Evolutionary conservation across 2,329 filamentous ascomycete genomes (phyloP), one percentile per base, ranked within the genome.

Genomic region (Fusarium poae): DNA sequence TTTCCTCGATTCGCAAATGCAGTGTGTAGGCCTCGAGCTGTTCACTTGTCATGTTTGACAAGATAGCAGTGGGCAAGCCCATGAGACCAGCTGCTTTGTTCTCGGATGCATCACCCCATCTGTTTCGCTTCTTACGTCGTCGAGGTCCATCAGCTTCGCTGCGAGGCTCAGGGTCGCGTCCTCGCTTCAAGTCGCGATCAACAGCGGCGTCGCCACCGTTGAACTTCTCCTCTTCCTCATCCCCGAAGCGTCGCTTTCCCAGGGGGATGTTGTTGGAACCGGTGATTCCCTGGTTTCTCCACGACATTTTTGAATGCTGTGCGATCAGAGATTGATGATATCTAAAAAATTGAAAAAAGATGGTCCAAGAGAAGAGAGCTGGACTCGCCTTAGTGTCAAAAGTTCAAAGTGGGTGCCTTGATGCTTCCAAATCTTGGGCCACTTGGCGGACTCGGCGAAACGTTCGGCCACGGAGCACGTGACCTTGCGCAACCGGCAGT

Each of bases 11-110:
- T 77, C 96, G 93, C 77, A 99, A 84, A 82, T 99, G 95, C 72
- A 98, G 85, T 23, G 94, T 96, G 79, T 99, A 99, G 21, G 96
- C 96, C 79, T 99, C 96, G 57, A 98, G 89, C 85, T 99, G 96
- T 82, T 99, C 96, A 78, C 91, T 95, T 57, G 96, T 99, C 94
- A 99, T 99, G 82, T 95, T 94, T 68, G 94, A 94, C 81, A 95
- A 90, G 79, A 99, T 98, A 77, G 95, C 93, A 18, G 96, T 99
- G 29, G 96, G 94, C 72, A 99, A 86, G 60, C 96, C 96, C 94
- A 99, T 98, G 67, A 99, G 86, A 71, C 96, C 96, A 60, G 96
- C 96, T 63, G 96, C 96, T 86, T 99, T 99, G 84, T 99, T 99
- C 82, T 99, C 96, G 57, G 93, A 91, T 65, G 93, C 93, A 81